Percentiles rank a stretch among this genome's conserved stretches.
Evolutionary conservation across 176 grass and related monocot genomes (phyloP).

Genomic region (Miscanthus lutarioriparius): DNA sequence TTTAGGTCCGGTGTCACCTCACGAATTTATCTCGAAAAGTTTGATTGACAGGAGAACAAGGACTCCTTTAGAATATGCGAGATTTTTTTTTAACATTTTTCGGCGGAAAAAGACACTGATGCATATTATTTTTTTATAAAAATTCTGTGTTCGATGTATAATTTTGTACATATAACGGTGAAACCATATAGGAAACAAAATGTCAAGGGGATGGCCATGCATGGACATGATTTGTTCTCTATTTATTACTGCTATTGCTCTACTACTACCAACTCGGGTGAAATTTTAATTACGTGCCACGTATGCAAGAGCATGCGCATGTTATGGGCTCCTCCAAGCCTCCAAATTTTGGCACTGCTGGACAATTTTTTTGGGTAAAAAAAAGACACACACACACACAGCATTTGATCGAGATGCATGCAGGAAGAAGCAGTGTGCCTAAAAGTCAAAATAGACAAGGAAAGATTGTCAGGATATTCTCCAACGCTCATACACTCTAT

Average conservation of each 20-base stretch:
- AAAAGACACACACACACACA: background rate
- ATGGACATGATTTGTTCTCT: too few species aligned
- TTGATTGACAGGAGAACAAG: background rate
- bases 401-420: background rate
- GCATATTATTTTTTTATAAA: too few species aligned
- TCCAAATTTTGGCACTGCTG: background rate
- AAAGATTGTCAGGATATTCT: background rate
- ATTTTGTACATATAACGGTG: background rate
- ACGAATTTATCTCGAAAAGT: background rate
- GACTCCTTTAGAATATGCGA: too few species aligned
- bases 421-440: background rate
- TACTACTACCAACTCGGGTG: background rate
- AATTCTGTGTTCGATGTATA: too few species aligned
- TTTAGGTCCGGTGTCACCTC: conserved; percentile 14
- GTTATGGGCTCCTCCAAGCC: background rate
- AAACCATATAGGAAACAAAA: background rate
- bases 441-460: background rate
- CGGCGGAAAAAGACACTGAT: too few species aligned
- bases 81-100: background rate
- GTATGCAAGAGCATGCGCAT: background rate
- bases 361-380: background rate
- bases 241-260: too few species aligned
- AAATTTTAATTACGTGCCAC: background rate
- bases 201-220: too few species aligned
- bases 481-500: background rate